Evolutionary conservation across 805 yeast genomes (phyloP).

Genomic region (Ogataea sp.): DNA sequence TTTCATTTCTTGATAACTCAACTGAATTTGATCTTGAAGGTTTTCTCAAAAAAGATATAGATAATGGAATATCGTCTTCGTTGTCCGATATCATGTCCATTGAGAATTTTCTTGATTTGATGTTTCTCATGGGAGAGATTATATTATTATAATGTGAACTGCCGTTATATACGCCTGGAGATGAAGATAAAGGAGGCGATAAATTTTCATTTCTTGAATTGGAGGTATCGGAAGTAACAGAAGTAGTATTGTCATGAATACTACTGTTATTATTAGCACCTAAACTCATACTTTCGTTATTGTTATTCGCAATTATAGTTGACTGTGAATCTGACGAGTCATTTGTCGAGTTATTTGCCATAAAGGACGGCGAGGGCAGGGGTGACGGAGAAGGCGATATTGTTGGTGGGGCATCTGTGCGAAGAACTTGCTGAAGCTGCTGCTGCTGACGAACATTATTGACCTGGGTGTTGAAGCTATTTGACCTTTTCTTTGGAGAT

Average conservation of each 20-base stretch:
- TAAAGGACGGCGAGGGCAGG: too few species aligned
- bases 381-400: background rate
- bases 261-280: background rate
- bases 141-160: too few species aligned
- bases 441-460: background rate
- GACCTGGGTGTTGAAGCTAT: background rate
- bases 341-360: too few species aligned
- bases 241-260: too few species aligned
- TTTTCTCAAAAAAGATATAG: constrained; percentile 23
- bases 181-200: background rate
- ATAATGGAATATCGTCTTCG: constrained; percentile 18
- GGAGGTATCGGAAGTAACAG: background rate
- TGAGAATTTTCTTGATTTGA: background rate
- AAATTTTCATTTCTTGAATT: too few species aligned
- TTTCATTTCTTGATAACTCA: constrained; percentile 10
- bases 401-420: too few species aligned
- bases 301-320: background rate
- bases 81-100: constrained; percentile 1
- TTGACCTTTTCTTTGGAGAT: background rate
- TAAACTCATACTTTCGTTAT: too few species aligned
- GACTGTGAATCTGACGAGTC: background rate
- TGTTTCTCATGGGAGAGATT: too few species aligned
- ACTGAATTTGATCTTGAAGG: constrained; percentile 23
- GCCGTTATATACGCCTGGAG: too few species aligned
- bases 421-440: too few species aligned